A percentile compares a stretch with the other conserved stretches of the same genome.
Conservation (phyloP, 169 alveolate genomes). For the Amoebophrya sp. region DNA sequence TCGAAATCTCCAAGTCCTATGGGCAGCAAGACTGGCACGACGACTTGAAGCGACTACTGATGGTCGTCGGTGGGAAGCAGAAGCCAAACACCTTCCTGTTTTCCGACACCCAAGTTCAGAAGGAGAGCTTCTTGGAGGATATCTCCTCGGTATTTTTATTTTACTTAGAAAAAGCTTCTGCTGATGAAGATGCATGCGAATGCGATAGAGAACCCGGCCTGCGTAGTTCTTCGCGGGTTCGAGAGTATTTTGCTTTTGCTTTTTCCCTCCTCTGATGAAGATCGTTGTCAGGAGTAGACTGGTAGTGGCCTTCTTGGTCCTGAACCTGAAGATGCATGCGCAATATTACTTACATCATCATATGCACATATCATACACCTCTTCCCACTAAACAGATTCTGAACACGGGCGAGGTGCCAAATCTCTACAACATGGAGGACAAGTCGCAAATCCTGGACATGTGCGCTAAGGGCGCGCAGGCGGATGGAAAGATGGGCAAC, state of each 20-base stretch:
- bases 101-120: constrained; percentile 88
- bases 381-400: constrained; percentile 38
- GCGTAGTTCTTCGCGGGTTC: not conserved
- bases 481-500: constrained; percentile 46
- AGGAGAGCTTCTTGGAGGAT: constrained; percentile 83
- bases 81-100: constrained; percentile 75
- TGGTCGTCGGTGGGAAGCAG: constrained; percentile 75
- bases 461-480: constrained; percentile 45
- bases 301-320: not conserved
- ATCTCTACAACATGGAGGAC: constrained; percentile 76
- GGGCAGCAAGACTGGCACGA: constrained; percentile 77
- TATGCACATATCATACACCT: not conserved
- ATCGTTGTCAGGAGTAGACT: not conserved
- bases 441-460: constrained; percentile 51
- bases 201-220: not conserved
- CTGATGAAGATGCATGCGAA: not conserved
- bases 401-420: constrained; percentile 84
- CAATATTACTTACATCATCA: too few relatives aligned
- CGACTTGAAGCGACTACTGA: constrained; percentile 75
- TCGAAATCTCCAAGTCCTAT: constrained; percentile 74
- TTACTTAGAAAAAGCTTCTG: not conserved
- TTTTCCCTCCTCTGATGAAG: constrained; percentile 30
- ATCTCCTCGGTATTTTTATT: constrained; percentile 59
- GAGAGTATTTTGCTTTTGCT: constrained; percentile 26
- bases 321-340: too few relatives aligned